phyloP scores from a whole-genome alignment of 2,329 filamentous ascomycete genomes.

The Ophiostoma tasmaniense region DNA sequence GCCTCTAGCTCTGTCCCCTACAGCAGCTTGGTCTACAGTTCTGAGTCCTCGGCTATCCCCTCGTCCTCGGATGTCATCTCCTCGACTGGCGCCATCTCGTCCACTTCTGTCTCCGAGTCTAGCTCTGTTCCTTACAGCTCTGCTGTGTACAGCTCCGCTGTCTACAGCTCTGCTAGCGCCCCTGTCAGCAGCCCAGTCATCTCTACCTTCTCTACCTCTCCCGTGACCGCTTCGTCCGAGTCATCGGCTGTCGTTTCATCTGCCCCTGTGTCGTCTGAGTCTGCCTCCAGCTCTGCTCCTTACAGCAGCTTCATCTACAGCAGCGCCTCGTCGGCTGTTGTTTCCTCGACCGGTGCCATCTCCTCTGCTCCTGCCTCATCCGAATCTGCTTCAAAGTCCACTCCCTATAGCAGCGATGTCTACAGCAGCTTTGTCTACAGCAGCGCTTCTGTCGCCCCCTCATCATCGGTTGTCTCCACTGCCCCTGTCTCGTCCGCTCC shows the following conservation, averaged over 20 bases:
- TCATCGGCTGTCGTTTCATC: background rate
- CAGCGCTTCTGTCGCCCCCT: background rate
- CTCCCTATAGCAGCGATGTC: background rate
- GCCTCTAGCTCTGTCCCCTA: background rate
- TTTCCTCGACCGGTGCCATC: background rate
- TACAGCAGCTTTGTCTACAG: background rate
- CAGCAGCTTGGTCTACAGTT: background rate
- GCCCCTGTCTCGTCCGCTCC: background rate
- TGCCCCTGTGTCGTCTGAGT: background rate
- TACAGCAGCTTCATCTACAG: background rate
- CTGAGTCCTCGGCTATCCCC: background rate
- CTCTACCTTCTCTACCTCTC: background rate
- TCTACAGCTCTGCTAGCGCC: background rate
- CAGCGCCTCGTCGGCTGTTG: background rate
- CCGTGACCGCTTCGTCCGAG: background rate
- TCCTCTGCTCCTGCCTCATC: background rate
- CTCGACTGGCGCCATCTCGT: background rate
- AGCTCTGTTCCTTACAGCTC: background rate
- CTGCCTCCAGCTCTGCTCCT: background rate
- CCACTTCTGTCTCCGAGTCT: background rate
- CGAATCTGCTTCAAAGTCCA: background rate
- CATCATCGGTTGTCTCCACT: background rate
- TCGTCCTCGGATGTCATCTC: background rate
- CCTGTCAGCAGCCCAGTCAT: background rate
- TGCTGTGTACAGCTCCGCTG: background rate